Evolutionary conservation across 805 yeast species (phyloP), one percentile per base, ranked within the genome.

Genomic region (Yamadazyma paraphyllophila): DNA sequence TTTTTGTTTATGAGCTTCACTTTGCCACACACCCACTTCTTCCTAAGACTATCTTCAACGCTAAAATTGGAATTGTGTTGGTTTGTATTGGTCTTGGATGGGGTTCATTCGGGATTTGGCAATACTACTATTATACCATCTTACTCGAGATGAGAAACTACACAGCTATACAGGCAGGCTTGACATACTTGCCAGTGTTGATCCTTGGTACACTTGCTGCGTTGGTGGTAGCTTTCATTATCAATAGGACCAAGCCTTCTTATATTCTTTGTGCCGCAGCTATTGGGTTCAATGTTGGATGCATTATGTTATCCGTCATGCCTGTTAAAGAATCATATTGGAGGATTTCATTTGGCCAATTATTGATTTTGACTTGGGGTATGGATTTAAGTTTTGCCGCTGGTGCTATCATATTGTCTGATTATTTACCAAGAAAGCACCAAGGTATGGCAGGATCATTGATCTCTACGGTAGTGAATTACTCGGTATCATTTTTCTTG

Each of bases 351-450:
- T 73, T 86, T 55, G 81, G 83, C 2, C 74, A 77, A 26, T 69
- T 77, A 71, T 53, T 81, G 13, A 63, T 85, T 5, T 63, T 80
- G 4, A 76, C 82, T 11, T 83, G 82, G 71, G 95, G 89, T 2
- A 84, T 86, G 90, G 92, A 86, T 59, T 66, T 82, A 60, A 80
- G 87, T 24, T 86, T 85, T 61, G 92, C 94, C 0, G 83, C 91
- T 1, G 82, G 86, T 0, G 78, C 89, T 0, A 71, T 85, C 40
- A 73, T 83, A 11, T 60, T 85, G 35, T 76, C 84, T 7, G 81
- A 81, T 48, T 67, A 66, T 39, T 66, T 85, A 31, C 90, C 91
- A 0, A 61, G 69, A 39, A 69, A 75, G 47, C 80, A 82, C 53
- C 94, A 86, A 63, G 94, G 92, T 7, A 78, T 83, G 75, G 91